A percentile compares a stretch with the other conserved stretches of the same genome.
Conservation (phyloP, 2,329 filamentous ascomycete genomes). For the Chrysosporium queenslandicum region DNA sequence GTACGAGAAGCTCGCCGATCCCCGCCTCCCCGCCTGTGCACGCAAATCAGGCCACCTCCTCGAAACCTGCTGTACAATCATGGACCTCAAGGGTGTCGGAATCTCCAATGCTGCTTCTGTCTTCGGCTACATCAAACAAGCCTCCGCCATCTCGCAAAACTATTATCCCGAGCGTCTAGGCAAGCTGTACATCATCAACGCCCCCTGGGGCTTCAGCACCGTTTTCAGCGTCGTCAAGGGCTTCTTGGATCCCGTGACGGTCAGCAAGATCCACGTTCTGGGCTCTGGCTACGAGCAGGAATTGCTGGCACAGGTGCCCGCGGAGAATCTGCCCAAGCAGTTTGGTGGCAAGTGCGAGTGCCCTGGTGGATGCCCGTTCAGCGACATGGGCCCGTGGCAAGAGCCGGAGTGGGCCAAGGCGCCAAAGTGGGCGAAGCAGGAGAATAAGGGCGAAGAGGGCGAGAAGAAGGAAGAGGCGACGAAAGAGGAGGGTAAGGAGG, state of each 20-base stretch:
- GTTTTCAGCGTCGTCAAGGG: conserved; percentile 81
- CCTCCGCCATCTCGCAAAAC: conserved; percentile 87
- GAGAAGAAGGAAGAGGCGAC: conserved; percentile 18
- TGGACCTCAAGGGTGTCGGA: conserved; percentile 93
- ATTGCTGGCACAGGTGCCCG: conserved; percentile 70
- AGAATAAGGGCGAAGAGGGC: background rate
- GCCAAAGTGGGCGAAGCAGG: conserved; percentile 33
- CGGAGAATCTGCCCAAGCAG: conserved; percentile 77
- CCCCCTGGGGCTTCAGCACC: conserved; percentile 84
- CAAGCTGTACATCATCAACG: conserved; percentile 95
- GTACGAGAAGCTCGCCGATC: conserved; percentile 93
- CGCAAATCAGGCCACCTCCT: conserved; percentile 81
- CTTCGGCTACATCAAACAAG: conserved; percentile 76
- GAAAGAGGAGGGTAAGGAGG: conserved; percentile 24
- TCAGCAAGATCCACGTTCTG: conserved; percentile 88
- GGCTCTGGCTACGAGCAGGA: conserved; percentile 73
- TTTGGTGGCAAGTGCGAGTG: conserved; percentile 83
- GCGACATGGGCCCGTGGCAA: conserved; percentile 81
- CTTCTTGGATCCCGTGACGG: conserved; percentile 94
- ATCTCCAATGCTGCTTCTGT: conserved; percentile 71
- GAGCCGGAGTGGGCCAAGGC: conserved; percentile 37
- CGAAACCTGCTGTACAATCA: conserved; percentile 96
- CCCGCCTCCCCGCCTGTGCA: conserved; percentile 86
- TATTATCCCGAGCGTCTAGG: conserved; percentile 97
- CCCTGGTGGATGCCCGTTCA: conserved; percentile 69